Base-by-base conservation (phyloP, 2,329 filamentous ascomycete genomes). In the Cladobotryum protrusum region DNA sequence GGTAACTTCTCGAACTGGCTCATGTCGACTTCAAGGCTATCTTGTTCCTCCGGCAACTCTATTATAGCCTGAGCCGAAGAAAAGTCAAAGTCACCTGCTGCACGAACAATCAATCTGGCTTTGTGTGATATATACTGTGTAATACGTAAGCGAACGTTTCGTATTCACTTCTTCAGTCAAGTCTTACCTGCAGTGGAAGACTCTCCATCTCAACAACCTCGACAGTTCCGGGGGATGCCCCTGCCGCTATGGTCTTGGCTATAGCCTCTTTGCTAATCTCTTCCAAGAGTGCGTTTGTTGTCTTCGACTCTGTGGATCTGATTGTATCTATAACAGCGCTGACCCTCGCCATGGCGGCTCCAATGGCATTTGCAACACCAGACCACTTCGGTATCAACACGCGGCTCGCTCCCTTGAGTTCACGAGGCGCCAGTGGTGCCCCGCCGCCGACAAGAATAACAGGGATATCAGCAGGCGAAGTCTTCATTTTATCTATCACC, bases 381-480 rank as follows among this genome's bases (percentile, higher is more conserved):
- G 78, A 76, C 68, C 73, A 82, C 37, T 72, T 66, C 0, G 79
- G 79, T 54, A 77, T 80, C 41, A 82, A 63, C 1, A 84, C 76
- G 32, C 65, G 69, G 52, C 76, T 79, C 8, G 79, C 80, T 1
- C 81, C 81, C 32, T 67, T 66, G 0, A 85, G 66, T n/a, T 72
- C 62, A 34, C 77, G 69, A 0, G 79, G 80, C 0, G 77, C 75
- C 40, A 85, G 72, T 9, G 84, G 68, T 1, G 81, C 78, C 4
- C 82, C 82, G 0, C 82, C 82, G 7, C 82, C 82, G 0, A 86
- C 82, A 1, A 85, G 73, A 1, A 85, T 62, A 0, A 85, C 80
- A 0, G 78, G 75, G 1, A 83, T 53, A 33, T 81, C 75, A n/a
- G 75, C 74, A 0, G 78, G 77, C 0, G 80, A 81, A 0, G 77